Conservation (phyloP, 208 protist genomes). For the Crithidia bombi region DNA sequence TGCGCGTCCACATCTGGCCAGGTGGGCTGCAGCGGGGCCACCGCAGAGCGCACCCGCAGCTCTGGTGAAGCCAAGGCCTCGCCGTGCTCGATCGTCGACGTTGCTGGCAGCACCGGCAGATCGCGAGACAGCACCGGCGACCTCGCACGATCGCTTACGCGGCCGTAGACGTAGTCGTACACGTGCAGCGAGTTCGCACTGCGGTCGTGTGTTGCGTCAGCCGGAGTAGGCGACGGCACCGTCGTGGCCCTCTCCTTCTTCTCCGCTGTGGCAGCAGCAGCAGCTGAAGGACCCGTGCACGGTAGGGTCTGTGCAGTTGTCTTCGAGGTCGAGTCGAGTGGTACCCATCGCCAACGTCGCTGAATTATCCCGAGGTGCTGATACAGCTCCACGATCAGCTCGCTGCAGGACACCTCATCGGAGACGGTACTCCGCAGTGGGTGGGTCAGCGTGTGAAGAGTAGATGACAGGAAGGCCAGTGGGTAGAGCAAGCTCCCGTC, state of each 20-base stretch:
- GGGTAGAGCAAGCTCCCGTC: conserved; percentile 47
- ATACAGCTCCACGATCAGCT: conserved; percentile 78
- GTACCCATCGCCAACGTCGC: conserved; percentile 49
- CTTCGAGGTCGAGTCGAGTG: conserved; percentile 11
- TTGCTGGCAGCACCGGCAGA: conserved; percentile 20
- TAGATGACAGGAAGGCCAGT: conserved; percentile 49
- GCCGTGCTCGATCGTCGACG: conserved; percentile 26
- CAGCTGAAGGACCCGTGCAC: too few relatives aligned
- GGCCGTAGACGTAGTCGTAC: conserved; percentile 44
- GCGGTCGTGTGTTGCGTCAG: conserved; percentile 19
- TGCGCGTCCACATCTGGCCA: conserved; percentile 18
- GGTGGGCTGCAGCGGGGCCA: conserved; percentile 10
- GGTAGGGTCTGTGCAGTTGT: background rate
- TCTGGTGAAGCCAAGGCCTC: conserved; percentile 10
- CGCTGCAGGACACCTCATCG: conserved; percentile 56
- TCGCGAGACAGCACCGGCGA: conserved; percentile 14
- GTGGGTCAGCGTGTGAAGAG: conserved; percentile 46
- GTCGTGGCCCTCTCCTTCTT: background rate
- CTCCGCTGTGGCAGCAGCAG: background rate
- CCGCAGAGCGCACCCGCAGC: conserved; percentile 22
- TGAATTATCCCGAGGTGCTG: conserved; percentile 65
- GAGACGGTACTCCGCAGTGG: conserved; percentile 22
- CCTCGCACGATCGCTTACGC: conserved; percentile 19
- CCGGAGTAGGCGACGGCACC: conserved; percentile 18
- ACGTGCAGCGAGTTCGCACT: conserved; percentile 23